Evolutionary conservation across 176 grass and related monocot genomes (phyloP), one percentile per base, ranked within the genome.

Genomic region (Lolium perenne): DNA sequence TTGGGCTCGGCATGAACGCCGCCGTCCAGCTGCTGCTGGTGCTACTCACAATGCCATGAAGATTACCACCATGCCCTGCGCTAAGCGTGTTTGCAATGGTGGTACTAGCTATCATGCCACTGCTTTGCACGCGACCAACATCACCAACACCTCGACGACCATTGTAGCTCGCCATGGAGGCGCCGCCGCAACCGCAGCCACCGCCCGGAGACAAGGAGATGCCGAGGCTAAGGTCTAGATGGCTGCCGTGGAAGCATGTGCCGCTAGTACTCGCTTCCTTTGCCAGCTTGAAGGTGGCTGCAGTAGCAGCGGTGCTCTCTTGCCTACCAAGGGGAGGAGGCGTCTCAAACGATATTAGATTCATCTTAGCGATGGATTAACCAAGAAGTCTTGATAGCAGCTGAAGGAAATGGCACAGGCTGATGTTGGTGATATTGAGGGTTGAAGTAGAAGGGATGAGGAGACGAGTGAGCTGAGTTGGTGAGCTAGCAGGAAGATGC

Each of bases 201-300:
- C 71, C 40, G 2, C 62, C 69, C 14, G 35, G 67, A 21, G 89
- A 82, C 70, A 87, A 84, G 67, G 93, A 93, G 60, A 98, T 95
- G 80, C 91, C 89, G 3, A 98, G 93, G 29, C 93, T 93, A 38
- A 98, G 90, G 65, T 98, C 95, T 26, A 98, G 86, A 46, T 95
- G 80, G 7, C 85, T 72, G 4, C 84, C 68, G 9, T 92, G 32
- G 65, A 90, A 80, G 60, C 80, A 78, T 32, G 49, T 47, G 35
- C 18, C 15, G 15, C 45, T 65, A 6, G 71, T 78, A 58, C 63
- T 57, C 53, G 54, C 60, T 73, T 79, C 78, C 60, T 86, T 92
- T 8, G 68, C 62, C 72, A 75, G 12, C 68, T 68, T 83, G 13
- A 22, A 26, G 32, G 77, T 18, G 2, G 38, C 61, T 53, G 81